Evolutionary conservation across 805 yeast genomes (phyloP).

Genomic region (Sugiyamaella floridensis): DNA sequence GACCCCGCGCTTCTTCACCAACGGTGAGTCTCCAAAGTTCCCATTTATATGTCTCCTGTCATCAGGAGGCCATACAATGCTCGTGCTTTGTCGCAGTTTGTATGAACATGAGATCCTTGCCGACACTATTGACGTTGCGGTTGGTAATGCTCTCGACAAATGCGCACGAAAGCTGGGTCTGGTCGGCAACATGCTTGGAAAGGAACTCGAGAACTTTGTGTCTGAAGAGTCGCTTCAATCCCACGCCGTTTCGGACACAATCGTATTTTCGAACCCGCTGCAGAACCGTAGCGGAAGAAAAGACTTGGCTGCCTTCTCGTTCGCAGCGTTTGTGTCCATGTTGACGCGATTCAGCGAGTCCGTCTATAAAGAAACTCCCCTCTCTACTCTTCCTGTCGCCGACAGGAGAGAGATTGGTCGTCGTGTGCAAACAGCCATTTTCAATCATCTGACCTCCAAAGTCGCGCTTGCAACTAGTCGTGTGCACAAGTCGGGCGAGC

Average conservation of each 20-base stretch:
- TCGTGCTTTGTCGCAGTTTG: slow-evolving; percentile 59
- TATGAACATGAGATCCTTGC: slow-evolving; percentile 64
- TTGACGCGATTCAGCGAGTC: slow-evolving; percentile 32
- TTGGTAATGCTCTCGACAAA: slow-evolving; percentile 90
- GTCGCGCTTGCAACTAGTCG: slow-evolving; percentile 30
- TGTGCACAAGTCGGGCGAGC: slow-evolving; percentile 26
- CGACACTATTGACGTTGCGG: slow-evolving; percentile 79
- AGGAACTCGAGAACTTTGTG: slow-evolving; percentile 61
- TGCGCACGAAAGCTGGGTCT: slow-evolving; percentile 83
- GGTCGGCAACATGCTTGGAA: slow-evolving; percentile 78
- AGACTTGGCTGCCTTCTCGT: slow-evolving; percentile 53
- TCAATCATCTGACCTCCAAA: slow-evolving; percentile 65
- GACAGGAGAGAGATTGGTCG: slow-evolving; percentile 17
- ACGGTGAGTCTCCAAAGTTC: slow-evolving; percentile 48
- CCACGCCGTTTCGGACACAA: slow-evolving; percentile 14
- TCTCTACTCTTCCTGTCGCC: slow-evolving; percentile 5
- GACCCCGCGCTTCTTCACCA: slow-evolving; percentile 46
- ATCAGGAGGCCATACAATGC: slow-evolving; percentile 93
- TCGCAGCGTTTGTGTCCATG: slow-evolving; percentile 65
- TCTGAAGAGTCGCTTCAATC: slow-evolving; percentile 23
- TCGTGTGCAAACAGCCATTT: slow-evolving; percentile 53
- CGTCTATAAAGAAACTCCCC: slow-evolving; percentile 15
- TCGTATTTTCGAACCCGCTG: slow-evolving; percentile 46
- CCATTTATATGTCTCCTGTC: slow-evolving; percentile 72
- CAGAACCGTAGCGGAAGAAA: slow-evolving; percentile 42